phyloP scores from a whole-genome alignment of 768 basidiomycete species.

The Podaxis sp. region DNA sequence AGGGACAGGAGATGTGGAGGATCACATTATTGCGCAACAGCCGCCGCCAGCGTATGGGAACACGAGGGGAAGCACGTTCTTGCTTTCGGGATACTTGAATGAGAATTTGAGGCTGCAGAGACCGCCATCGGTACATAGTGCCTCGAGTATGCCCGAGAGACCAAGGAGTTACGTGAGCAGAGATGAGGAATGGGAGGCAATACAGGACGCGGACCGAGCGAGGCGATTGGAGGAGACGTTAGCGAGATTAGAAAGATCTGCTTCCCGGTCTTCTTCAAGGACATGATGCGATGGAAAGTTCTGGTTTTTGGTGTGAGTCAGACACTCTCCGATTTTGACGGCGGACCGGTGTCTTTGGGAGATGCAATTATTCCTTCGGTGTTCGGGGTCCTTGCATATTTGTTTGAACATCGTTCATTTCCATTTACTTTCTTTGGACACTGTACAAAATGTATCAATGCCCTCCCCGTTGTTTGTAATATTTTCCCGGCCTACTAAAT shows the following conservation, averaged over 20 bases:
- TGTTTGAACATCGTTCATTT: not conserved
- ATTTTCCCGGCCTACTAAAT: not conserved
- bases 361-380: not conserved
- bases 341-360: not conserved
- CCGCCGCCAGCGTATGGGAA: slow-evolving; percentile 79
- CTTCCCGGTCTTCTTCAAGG: not conserved
- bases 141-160: slow-evolving; percentile 26
- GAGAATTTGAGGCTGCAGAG: slow-evolving; percentile 46
- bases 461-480: not conserved
- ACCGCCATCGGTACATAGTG: slow-evolving; percentile 32
- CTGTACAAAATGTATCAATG: not conserved
- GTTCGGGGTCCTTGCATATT: not conserved
- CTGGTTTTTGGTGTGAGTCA: not conserved
- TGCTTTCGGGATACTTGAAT: slow-evolving; percentile 49
- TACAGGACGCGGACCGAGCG: slow-evolving; percentile 49
- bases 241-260: slow-evolving; percentile 35
- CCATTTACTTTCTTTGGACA: not conserved
- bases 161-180: slow-evolving; percentile 52
- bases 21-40: slow-evolving; percentile 58
- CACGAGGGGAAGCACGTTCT: slow-evolving; percentile 62
- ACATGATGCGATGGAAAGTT: not conserved
- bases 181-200: slow-evolving; percentile 55
- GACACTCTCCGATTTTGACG: not conserved
- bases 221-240: slow-evolving; percentile 53
- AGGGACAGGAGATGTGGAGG: slow-evolving; percentile 75